phyloP scores from a whole-genome alignment of 176 grass and related monocot species.

The Aegilops bicornis region DNA sequence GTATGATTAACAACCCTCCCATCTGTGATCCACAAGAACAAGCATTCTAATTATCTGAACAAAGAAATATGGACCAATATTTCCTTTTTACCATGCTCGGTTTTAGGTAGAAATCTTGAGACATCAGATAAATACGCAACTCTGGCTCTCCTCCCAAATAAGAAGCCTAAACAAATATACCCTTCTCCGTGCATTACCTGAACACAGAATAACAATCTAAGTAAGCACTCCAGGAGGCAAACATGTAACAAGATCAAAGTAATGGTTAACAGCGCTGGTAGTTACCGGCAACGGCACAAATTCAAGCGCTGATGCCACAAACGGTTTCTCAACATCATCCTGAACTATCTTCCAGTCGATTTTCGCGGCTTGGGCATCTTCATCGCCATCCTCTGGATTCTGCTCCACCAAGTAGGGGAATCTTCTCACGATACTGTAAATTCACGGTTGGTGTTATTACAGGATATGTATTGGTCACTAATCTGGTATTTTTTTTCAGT shows the following conservation, averaged over 20 bases:
- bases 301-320: slow-evolving; percentile 64
- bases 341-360: slow-evolving; percentile 86
- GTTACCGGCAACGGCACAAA: slow-evolving; percentile 85
- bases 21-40: not conserved
- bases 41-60: not conserved
- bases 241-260: not conserved
- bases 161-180: slow-evolving; percentile 85
- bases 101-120: slow-evolving; percentile 67
- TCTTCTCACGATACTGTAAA: slow-evolving; percentile 54
- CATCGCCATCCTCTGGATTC: slow-evolving; percentile 54
- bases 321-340: slow-evolving; percentile 51
- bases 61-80: not conserved
- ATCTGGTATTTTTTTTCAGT: not conserved
- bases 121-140: slow-evolving; percentile 90
- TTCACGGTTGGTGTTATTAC: not conserved
- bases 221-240: not conserved
- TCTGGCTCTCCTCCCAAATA: slow-evolving; percentile 66
- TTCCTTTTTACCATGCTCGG: slow-evolving; percentile 48
- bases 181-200: slow-evolving; percentile 88
- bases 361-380: slow-evolving; percentile 15
- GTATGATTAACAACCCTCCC: not conserved
- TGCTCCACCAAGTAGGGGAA: slow-evolving; percentile 72
- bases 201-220: not conserved
- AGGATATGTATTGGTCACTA: not conserved
- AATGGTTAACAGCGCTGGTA: not conserved